These are phyloP conservation scores for Bacidia rubella DNA, from an alignment of 495 filamentous ascomycete species.

Conservation along the genomic window DNA sequence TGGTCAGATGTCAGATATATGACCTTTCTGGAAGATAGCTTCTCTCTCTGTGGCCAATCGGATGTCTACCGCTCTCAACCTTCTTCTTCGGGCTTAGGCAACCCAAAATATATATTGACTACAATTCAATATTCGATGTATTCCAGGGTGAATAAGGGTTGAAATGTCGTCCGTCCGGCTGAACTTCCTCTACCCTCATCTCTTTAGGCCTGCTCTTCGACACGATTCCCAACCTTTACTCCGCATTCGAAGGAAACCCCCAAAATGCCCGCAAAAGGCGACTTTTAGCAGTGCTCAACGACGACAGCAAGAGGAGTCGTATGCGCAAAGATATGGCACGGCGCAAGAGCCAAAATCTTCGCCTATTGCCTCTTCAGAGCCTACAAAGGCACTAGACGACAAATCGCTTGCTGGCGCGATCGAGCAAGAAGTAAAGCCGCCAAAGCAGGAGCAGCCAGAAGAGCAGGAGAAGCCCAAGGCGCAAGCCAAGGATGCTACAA, in stretches of 20 bases:
- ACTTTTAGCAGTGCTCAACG: conserved; percentile 31
- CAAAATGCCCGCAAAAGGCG: conserved; percentile 15
- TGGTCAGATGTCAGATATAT: no score
- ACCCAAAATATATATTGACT: no score
- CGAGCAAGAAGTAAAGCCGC: conserved; percentile 16
- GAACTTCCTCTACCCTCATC: conserved; percentile 67
- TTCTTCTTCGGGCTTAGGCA: no score
- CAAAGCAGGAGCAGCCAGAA: neutral
- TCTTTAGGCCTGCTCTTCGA: conserved; percentile 35
- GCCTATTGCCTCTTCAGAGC: conserved; percentile 17
- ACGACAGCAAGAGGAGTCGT: conserved; percentile 30
- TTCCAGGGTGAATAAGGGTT: no score
- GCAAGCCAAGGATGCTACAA: conserved; percentile 15
- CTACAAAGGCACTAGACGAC: conserved; percentile 3
- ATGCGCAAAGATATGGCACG: conserved; percentile 38
- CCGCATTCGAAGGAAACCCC: conserved; percentile 12
- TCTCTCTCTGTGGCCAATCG: no score
- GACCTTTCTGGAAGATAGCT: no score
- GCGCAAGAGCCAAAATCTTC: conserved; percentile 34
- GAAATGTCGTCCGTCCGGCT: no score
- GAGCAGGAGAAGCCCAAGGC: conserved; percentile 12
- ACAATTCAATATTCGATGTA: no score
- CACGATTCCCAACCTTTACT: conserved; percentile 27
- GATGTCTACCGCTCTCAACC: no score
- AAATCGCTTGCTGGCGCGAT: conserved; percentile 15